Percentiles rank a stretch among this genome's conserved stretches.
Conservation (phyloP, 306 rosid species). For the Carpinus fangiana region DNA sequence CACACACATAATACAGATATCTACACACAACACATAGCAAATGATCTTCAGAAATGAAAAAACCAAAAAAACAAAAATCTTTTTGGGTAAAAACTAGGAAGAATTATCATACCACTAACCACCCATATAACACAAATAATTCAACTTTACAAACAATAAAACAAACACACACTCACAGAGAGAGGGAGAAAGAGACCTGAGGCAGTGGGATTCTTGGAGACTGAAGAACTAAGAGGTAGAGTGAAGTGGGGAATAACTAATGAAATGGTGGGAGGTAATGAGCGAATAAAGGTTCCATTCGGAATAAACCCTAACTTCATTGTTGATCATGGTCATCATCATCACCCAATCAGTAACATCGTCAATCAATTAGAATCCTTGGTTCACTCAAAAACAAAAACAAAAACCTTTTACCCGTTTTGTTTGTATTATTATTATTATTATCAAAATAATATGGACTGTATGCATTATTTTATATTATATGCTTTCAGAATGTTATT, state of each 20-base stretch:
- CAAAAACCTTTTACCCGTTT: no score
- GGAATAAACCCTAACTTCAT: slow-evolving; percentile 42
- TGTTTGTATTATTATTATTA: no score
- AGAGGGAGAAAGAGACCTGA: slow-evolving; percentile 27
- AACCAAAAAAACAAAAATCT: background rate
- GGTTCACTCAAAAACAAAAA: no score
- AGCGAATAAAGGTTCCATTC: slow-evolving; percentile 1
- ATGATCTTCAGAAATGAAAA: background rate
- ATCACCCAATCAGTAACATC: no score
- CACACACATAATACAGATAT: no score
- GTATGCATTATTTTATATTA: no score
- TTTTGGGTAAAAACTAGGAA: background rate
- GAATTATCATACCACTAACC: background rate
- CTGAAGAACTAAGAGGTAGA: background rate
- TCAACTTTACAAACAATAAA: background rate
- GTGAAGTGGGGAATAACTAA: slow-evolving; percentile 5
- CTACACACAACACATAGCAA: no score
- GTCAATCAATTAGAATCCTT: no score
- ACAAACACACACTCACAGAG: background rate
- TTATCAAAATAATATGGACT: no score
- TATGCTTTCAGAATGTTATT: no score
- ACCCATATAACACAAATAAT: background rate
- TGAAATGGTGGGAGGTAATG: slow-evolving; percentile 21
- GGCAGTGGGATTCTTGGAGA: slow-evolving; percentile 11
- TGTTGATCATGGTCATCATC: slow-evolving; percentile 3